phyloP scores from a whole-genome alignment of 169 alveolate species.

The Plasmodium vivax region DNA sequence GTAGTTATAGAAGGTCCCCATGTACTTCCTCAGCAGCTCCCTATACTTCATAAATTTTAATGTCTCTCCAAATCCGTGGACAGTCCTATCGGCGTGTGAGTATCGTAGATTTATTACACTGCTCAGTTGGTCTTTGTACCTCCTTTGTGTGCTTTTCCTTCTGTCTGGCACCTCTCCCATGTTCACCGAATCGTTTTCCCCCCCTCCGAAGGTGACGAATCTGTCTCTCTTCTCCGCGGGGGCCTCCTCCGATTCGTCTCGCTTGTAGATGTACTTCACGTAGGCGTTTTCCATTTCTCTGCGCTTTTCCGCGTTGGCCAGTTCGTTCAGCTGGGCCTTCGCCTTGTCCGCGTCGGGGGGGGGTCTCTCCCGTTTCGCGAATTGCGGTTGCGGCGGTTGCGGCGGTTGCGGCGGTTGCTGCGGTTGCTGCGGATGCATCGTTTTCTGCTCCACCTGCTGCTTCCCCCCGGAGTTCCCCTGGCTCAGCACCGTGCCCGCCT shows the following conservation, averaged over 20 bases:
- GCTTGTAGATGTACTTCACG: neutral
- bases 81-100: constrained; percentile 18
- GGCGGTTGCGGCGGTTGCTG: neutral
- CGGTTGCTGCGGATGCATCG: neutral
- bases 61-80: constrained; percentile 75
- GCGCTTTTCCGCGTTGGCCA: neutral
- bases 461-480: neutral
- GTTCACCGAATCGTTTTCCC: neutral
- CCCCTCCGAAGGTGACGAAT: neutral
- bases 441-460: neutral
- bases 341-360: neutral
- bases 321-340: neutral
- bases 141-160: neutral
- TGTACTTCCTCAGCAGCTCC: constrained; percentile 80
- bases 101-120: neutral
- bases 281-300: neutral
- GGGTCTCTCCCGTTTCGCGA: neutral
- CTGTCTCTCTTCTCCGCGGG: neutral
- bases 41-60: constrained; percentile 83
- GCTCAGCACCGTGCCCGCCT: neutral
- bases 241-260: neutral
- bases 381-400: no score
- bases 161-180: neutral
- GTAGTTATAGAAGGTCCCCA: constrained; percentile 73
- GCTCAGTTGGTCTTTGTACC: neutral